Evolutionary conservation across 108 stramenopile genomes (phyloP), one percentile per base, ranked within the genome.

Genomic region (Discostella stelligeroides): DNA sequence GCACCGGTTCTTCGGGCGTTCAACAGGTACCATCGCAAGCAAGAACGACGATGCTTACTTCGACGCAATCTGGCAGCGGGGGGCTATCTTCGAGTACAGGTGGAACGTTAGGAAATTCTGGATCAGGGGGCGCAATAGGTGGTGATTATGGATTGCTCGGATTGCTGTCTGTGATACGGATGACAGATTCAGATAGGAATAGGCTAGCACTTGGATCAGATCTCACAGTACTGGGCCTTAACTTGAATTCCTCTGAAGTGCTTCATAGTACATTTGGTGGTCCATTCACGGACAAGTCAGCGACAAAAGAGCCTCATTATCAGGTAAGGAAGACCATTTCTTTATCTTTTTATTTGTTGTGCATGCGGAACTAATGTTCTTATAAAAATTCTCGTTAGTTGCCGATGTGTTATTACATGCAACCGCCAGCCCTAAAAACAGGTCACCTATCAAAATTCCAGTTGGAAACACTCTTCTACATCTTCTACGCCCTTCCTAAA

Each of bases 381-480:
- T 18, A 17, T 66, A 20, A 38, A 29, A 50, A 68, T 53, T 37
- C 28, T 9, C 27, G 21, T n/a, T 66, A 92, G 92, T 84, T 92
- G 59, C 98, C 98, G 14, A 73, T 81, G 81, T 99, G 97, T 75
- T 99, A 99, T 79, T 95, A 94, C 79, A 91, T 95, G 88, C 95
- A 95, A 87, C 90, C 96, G 45, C 92, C 93, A 14, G 89, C 91
- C 13, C 75, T 93, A 60, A 94, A 93, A 68, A 91, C 90, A 24
- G 94, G 89, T 38, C 96, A 99, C 69, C 79, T 99, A 57, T 86
- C 91, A 30, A 97, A 97, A 83, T 98, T 98, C 76, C 92, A 96
- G 66, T 85, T 93, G 34, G 98, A 99, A 84, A 99, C 97, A n/a
- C 80, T 99, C 50, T 97, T 99, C 82, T 98, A 99, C 84, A 96